These are phyloP conservation scores for Ustilago nuda DNA, from an alignment of 1,284 basidiomycete genomes.

Conservation along the genomic window DNA sequence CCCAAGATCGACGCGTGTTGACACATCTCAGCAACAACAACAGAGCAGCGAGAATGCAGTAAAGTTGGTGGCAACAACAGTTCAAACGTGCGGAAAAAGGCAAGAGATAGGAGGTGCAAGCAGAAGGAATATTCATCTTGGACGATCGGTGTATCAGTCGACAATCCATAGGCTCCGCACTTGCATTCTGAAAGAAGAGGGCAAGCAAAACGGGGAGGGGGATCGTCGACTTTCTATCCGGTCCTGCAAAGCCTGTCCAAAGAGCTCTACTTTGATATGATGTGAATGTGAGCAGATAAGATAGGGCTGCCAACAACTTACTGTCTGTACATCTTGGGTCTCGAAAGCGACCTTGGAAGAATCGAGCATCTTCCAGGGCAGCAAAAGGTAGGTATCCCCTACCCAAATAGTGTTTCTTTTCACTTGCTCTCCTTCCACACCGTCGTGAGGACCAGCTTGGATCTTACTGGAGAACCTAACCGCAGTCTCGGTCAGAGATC, in stretches of 20 bases:
- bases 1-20: constrained; percentile 16
- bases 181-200: not conserved
- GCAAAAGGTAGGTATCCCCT: constrained; percentile 39
- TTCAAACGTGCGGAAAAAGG: not conserved
- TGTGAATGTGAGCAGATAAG: too few species aligned
- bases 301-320: constrained; percentile 12
- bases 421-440: not conserved
- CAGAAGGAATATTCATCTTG: constrained; percentile 17
- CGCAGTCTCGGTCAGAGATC: constrained; percentile 37
- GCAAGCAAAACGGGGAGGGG: constrained; percentile 7
- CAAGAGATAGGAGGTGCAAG: not conserved
- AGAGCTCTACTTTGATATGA: not conserved
- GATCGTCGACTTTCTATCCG: constrained; percentile 47
- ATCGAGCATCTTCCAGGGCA: not conserved
- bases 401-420: constrained; percentile 28
- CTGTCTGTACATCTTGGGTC: not conserved
- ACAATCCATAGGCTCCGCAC: constrained; percentile 13
- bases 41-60: not conserved
- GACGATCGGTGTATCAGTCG: constrained; percentile 50
- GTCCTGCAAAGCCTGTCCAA: constrained; percentile 10
- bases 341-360: not conserved
- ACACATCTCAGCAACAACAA: constrained; percentile 7
- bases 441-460: not conserved
- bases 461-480: constrained; percentile 26
- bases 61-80: not conserved